Conservation (phyloP, 257 asterid genomes). For the Solanum chiquidenum region DNA sequence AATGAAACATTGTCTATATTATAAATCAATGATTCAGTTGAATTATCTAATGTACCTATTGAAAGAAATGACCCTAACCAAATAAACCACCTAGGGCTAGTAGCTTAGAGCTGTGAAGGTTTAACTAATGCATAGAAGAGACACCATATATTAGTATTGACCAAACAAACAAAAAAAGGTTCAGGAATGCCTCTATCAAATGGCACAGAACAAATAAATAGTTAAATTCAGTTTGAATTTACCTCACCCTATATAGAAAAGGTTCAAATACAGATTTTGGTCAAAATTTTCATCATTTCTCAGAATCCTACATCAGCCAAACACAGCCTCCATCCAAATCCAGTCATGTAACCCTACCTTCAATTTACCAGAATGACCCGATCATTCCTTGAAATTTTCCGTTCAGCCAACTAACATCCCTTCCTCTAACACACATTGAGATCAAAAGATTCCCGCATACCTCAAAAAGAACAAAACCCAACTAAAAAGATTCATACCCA, state of each 20-base stretch:
- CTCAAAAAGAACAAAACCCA: background rate
- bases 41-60: background rate
- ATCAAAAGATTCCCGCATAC: background rate
- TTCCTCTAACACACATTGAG: background rate
- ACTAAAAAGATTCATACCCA: background rate
- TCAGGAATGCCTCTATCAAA: background rate
- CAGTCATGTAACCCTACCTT: background rate
- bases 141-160: background rate
- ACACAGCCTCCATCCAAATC: background rate
- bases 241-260: background rate
- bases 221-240: background rate
- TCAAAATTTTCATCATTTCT: background rate
- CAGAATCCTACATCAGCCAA: background rate
- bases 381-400: background rate
- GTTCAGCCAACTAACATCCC: background rate
- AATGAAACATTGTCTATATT: background rate
- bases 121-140: background rate
- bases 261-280: background rate
- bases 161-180: background rate
- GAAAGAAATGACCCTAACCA: background rate
- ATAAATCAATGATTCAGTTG: background rate
- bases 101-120: background rate
- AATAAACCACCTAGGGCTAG: background rate
- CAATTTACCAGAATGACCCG: background rate
- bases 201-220: background rate